Percentiles rank a stretch among this genome's conserved stretches.
Evolutionary conservation across 1,284 basidiomycete genomes (phyloP).

Genomic region (Ustilago esculenta): DNA sequence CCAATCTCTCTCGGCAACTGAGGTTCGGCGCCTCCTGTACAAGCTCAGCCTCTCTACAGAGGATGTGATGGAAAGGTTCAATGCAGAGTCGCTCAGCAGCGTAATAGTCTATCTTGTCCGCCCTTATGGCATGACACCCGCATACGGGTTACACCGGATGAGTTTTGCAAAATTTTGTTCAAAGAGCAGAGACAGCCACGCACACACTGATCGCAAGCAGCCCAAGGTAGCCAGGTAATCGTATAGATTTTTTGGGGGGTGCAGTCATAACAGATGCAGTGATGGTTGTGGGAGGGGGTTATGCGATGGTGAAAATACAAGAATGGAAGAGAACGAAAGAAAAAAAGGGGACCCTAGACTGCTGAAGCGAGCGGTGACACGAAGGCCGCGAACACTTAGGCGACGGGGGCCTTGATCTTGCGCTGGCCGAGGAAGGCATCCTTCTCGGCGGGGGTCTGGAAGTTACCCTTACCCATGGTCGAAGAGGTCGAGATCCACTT

Average conservation of each 20-base stretch:
- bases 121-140: too few species aligned
- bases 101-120: too few species aligned
- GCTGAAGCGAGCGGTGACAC: constrained; percentile 4
- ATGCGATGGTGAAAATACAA: constrained; percentile 28
- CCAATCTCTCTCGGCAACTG: too few species aligned
- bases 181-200: not conserved
- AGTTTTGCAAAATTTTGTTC: not conserved
- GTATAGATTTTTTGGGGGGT: constrained; percentile 42
- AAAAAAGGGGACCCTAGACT: constrained; percentile 8
- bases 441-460: constrained; percentile 97
- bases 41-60: too few species aligned
- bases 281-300: constrained; percentile 10
- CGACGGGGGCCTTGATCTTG: constrained; percentile 42
- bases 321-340: constrained; percentile 15
- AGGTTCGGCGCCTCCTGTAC: too few species aligned
- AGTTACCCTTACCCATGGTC: constrained; percentile 86
- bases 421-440: constrained; percentile 83
- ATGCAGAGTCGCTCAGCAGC: too few species aligned
- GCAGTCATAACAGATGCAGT: constrained; percentile 40
- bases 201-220: not conserved
- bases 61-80: too few species aligned
- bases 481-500: constrained; percentile 99
- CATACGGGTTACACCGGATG: too few species aligned
- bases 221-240: constrained; percentile 35
- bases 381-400: constrained; percentile 42